These are phyloP conservation scores for Globisporangium abappressorium DNA, from an alignment of 352 stramenopile genomes.

Conservation along the genomic window DNA sequence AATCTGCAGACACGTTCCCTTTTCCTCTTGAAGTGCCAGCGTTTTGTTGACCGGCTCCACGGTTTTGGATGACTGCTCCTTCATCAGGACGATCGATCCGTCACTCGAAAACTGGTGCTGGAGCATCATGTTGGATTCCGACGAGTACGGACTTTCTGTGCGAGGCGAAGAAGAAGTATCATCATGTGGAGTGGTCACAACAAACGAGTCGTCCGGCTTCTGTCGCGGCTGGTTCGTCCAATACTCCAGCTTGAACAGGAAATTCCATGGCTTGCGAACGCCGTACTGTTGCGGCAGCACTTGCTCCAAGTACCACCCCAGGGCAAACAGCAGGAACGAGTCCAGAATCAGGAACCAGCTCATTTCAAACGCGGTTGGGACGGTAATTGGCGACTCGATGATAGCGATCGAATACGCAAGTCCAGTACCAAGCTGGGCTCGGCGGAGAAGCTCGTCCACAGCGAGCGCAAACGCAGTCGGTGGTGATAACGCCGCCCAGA, in stretches of 20 bases:
- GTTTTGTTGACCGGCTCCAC: conserved; percentile 46
- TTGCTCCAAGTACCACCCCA: conserved; percentile 92
- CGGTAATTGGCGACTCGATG: conserved; percentile 32
- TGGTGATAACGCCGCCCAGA: conserved; percentile 48
- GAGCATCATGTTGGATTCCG: conserved; percentile 16
- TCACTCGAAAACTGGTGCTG: conserved; percentile 30
- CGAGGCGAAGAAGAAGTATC: conserved; percentile 16
- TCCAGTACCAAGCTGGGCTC: conserved; percentile 55
- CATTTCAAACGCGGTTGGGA: conserved; percentile 49
- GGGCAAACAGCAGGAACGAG: conserved; percentile 64
- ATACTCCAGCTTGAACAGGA: conserved; percentile 61
- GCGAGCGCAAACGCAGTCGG: conserved; percentile 67
- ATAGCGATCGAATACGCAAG: conserved; percentile 58
- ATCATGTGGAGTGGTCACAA: conserved; percentile 4
- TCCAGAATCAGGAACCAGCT: conserved; percentile 75
- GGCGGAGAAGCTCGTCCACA: conserved; percentile 54
- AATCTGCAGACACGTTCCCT: conserved; percentile 49
- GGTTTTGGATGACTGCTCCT: conserved; percentile 6
- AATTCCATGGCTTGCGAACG: conserved; percentile 87
- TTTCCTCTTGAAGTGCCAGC: conserved; percentile 37
- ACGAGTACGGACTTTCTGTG: conserved; percentile 24
- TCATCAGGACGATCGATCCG: conserved; percentile 29
- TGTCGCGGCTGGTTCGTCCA: conserved; percentile 20
- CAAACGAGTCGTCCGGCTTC: conserved; percentile 9
- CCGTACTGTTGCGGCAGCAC: conserved; percentile 91